Percentiles rank a stretch among this genome's conserved stretches.
phyloP scores from a whole-genome alignment of 164 flowering plant species.

The Annona cherimola region DNA sequence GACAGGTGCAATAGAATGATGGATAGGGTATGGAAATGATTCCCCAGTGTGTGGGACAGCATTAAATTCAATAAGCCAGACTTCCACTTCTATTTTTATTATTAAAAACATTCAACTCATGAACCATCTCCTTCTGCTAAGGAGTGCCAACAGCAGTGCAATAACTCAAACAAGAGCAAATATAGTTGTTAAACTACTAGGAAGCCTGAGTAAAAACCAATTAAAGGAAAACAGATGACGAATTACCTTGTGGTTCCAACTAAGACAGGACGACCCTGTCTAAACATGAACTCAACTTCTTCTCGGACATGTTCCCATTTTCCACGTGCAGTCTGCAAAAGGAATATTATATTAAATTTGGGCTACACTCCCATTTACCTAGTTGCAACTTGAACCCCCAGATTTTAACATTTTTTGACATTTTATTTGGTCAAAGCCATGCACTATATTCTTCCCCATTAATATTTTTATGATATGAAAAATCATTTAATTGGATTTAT shows the following conservation, averaged over 20 bases:
- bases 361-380: too few relatives aligned
- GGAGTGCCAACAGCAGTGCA: neutral
- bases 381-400: too few relatives aligned
- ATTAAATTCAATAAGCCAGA: too few relatives aligned
- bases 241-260: conserved; percentile 94
- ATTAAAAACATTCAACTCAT: too few relatives aligned
- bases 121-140: neutral
- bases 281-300: conserved; percentile 85
- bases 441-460: too few relatives aligned
- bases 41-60: neutral
- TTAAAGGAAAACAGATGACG: neutral
- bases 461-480: too few relatives aligned
- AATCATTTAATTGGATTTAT: too few relatives aligned
- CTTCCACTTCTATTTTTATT: too few relatives aligned
- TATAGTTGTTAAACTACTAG: neutral
- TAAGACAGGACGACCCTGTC: conserved; percentile 88
- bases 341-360: neutral
- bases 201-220: neutral
- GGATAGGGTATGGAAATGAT: neutral
- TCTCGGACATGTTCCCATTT: conserved; percentile 79
- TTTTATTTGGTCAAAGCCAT: too few relatives aligned
- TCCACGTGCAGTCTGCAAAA: conserved; percentile 74
- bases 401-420: too few relatives aligned
- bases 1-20: neutral
- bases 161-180: neutral